Evolutionary conservation across 805 yeast genomes (phyloP).

Genomic region (Schwanniomyces vanrijiae): DNA sequence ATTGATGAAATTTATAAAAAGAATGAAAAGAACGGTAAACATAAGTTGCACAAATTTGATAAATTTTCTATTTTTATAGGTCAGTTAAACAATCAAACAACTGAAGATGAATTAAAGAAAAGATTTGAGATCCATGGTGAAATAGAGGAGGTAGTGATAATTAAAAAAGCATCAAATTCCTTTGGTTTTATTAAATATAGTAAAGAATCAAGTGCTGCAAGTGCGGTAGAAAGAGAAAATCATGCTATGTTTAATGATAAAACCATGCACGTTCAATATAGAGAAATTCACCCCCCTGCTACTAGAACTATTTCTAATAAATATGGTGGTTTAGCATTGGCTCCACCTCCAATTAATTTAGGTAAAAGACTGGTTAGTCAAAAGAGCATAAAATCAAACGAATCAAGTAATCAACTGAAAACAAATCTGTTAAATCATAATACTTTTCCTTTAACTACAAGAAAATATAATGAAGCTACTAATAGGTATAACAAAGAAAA

Average conservation of each 20-base stretch:
- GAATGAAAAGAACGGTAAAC: slow-evolving; percentile 4
- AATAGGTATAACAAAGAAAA: slow-evolving; percentile 9
- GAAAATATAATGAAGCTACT: slow-evolving; percentile 13
- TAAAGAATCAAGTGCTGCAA: slow-evolving; percentile 72
- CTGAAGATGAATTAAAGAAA: slow-evolving; percentile 52
- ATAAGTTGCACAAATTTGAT: slow-evolving; percentile 42
- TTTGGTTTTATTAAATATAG: slow-evolving; percentile 75
- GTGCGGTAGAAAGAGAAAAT: slow-evolving; percentile 84
- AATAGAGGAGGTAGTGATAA: slow-evolving; percentile 56
- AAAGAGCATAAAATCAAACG: slow-evolving; percentile 1
- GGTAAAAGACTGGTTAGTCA: slow-evolving; percentile 8
- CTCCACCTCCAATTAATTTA: slow-evolving; percentile 81
- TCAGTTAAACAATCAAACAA: slow-evolving; percentile 56
- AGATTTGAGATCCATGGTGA: slow-evolving; percentile 71
- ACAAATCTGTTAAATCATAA: slow-evolving; percentile 2
- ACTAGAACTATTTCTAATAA: not conserved
- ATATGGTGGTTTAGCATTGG: slow-evolving; percentile 45
- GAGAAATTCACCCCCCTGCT: slow-evolving; percentile 47
- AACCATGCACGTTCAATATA: slow-evolving; percentile 83
- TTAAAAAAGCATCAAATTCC: slow-evolving; percentile 47
- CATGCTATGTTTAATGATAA: slow-evolving; percentile 71
- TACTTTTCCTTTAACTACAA: slow-evolving; percentile 7
- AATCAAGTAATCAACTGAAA: not conserved
- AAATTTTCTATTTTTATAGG: slow-evolving; percentile 78
- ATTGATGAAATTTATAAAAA: slow-evolving; percentile 46